Base-by-base conservation (phyloP, 768 basidiomycete species). In the Hysterangium stoloniferum region DNA sequence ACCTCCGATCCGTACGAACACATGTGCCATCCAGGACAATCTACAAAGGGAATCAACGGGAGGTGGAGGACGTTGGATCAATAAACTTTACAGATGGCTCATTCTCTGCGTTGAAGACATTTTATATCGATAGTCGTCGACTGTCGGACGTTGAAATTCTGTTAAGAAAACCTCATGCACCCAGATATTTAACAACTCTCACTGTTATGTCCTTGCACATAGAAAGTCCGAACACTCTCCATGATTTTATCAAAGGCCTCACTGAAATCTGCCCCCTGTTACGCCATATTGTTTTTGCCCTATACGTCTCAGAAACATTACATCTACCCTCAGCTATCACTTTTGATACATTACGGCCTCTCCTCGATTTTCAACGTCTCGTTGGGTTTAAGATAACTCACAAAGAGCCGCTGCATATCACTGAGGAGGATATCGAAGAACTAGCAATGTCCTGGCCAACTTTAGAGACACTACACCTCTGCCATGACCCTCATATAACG, bases 81-180 rank as follows among this genome's bases (percentile, higher is more conserved):
- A 79, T 80, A 57, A 19, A 44, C 13, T 79, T 81, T 1, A 55
- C 53, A 2, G 68, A 75, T 56, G 76, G 73, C 19, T 71, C 76
- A 0, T 82, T 82, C 58, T 77, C 77, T 0, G 64, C 68, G 1
- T 64, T 83, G 4, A 72, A 65, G 59, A 79, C 81, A 52, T 67
- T 80, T 34, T 75, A 71, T 3, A 54, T 77, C 41, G 75, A 74
- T 15, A 68, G 67, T 9, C 57, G 62, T n/a, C 49, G 49, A 7
- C 66, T 79, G 22, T 62, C 64, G 4, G 70, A 79, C 46, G 63
- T 75, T 19, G 62, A 71, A 4, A 61, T 60, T 3, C 76, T 83
- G 60, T 60, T 83, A 47, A 59, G 63, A 29, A 58, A 61, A 2
- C 54, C 65, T 3, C 77, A 70, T 50, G 67, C 76, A 0, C 82